phyloP scores from a whole-genome alignment of 352 stramenopile genomes.

The Peronosclerospora sorghi region DNA sequence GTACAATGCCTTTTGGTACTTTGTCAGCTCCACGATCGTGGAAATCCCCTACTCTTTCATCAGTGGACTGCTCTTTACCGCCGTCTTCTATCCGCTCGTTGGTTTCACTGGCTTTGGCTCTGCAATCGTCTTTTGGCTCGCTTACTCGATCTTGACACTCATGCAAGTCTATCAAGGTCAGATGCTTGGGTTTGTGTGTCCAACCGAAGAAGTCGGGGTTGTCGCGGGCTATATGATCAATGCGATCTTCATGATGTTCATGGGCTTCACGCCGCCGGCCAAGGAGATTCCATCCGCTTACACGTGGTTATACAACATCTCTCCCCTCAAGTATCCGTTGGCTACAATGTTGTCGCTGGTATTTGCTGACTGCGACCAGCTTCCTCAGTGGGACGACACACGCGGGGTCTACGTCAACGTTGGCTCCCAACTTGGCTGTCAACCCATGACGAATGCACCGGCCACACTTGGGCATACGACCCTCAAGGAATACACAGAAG shows the following conservation, averaged over 20 bases:
- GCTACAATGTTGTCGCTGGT: constrained; percentile 11
- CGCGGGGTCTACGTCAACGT: neutral
- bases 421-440: constrained; percentile 24
- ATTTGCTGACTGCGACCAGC: neutral
- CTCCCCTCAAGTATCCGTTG: constrained; percentile 17
- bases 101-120: constrained; percentile 28
- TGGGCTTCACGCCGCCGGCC: constrained; percentile 26
- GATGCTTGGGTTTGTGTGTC: constrained; percentile 21
- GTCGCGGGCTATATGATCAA: constrained; percentile 23
- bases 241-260: constrained; percentile 27
- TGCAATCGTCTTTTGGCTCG: constrained; percentile 31
- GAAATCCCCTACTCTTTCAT: constrained; percentile 62
- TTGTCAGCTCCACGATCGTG: constrained; percentile 54
- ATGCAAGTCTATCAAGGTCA: constrained; percentile 30
- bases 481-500: constrained; percentile 33
- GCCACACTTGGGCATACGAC: constrained; percentile 15
- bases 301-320: constrained; percentile 15
- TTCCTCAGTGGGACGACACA: neutral
- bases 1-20: constrained; percentile 69
- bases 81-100: constrained; percentile 37
- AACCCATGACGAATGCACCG: constrained; percentile 21
- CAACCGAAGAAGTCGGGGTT: constrained; percentile 16
- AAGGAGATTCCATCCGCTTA: constrained; percentile 22
- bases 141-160: constrained; percentile 17
- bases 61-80: constrained; percentile 27